Percentiles rank a stretch among this genome's conserved stretches.
Conservation (phyloP, 805 yeast genomes). For the Wickerhamomyces ciferrii region DNA sequence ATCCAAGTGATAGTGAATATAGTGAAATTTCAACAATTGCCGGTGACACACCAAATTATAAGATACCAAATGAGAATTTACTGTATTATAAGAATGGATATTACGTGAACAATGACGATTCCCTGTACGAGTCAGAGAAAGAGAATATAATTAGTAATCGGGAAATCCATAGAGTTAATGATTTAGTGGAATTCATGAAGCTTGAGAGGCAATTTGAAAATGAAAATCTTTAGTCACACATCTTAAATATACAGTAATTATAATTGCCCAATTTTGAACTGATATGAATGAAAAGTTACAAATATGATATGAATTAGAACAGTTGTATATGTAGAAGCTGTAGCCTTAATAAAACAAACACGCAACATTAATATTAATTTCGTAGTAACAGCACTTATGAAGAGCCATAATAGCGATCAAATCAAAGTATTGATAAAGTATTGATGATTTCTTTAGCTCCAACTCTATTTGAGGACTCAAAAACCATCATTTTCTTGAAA, state of each 20-base stretch:
- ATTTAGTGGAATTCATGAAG: constrained; percentile 17
- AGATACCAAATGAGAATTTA: constrained; percentile 12
- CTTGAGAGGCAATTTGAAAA: constrained; percentile 14
- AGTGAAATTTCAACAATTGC: constrained; percentile 21
- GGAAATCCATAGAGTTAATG: constrained; percentile 15
- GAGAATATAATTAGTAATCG: constrained; percentile 13
- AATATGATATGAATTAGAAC: too few species aligned
- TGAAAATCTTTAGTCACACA: too few species aligned
- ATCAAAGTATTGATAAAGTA: background rate
- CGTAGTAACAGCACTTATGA: too few species aligned
- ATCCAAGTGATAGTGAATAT: constrained; percentile 18
- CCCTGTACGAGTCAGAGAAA: constrained; percentile 17
- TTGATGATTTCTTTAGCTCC: constrained; percentile 22
- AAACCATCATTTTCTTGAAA: constrained; percentile 39
- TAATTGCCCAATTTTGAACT: too few species aligned
- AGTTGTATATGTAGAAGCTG: too few species aligned
- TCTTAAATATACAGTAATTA: too few species aligned
- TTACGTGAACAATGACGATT: constrained; percentile 18
- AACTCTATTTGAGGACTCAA: constrained; percentile 28
- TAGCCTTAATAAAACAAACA: too few species aligned
- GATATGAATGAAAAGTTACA: too few species aligned
- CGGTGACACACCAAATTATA: constrained; percentile 22
- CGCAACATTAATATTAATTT: too few species aligned
- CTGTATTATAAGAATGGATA: constrained; percentile 22
- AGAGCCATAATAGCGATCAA: too few species aligned